These are phyloP conservation scores for Candida maltosa DNA, from an alignment of 805 yeast genomes.

Conservation along the genomic window DNA sequence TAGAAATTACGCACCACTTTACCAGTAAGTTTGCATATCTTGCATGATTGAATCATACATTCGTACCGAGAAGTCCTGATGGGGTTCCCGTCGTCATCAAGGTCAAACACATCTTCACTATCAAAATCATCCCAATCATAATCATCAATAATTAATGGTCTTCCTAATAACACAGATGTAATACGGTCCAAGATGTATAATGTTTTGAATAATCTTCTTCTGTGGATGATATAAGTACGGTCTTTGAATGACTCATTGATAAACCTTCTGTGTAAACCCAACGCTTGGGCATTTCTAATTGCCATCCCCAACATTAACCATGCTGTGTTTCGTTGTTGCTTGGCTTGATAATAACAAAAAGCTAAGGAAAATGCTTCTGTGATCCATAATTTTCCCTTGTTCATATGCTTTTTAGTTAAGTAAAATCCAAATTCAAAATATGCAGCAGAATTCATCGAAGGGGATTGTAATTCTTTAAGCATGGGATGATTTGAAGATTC, in stretches of 20 bases:
- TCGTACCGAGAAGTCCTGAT: background rate
- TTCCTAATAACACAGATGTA: conserved; percentile 31
- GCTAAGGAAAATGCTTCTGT: conserved; percentile 37
- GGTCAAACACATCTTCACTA: conserved; percentile 4
- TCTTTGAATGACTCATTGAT: conserved; percentile 26
- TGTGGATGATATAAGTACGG: conserved; percentile 3
- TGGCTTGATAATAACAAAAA: conserved; percentile 36
- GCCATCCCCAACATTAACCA: conserved; percentile 43
- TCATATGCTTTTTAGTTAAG: conserved; percentile 24
- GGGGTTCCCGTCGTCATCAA: conserved; percentile 3
- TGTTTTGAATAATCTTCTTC: conserved; percentile 9
- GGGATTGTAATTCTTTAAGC: conserved; percentile 9
- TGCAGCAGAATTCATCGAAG: conserved; percentile 17
- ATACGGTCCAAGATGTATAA: conserved; percentile 33
- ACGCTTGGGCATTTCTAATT: conserved; percentile 38
- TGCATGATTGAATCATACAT: conserved; percentile 24
- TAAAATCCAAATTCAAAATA: conserved; percentile 34
- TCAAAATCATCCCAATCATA: conserved; percentile 35
- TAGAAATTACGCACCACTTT: conserved; percentile 29
- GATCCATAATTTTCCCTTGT: conserved; percentile 39
- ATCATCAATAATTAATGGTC: conserved; percentile 33
- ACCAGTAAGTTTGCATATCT: conserved; percentile 24
- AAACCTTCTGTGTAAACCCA: conserved; percentile 37
- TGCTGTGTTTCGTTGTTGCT: conserved; percentile 35
- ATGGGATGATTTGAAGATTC: conserved; percentile 18